Percentiles rank a stretch among this genome's conserved stretches.
These are phyloP conservation scores for Cryptosporidium sp. DNA, from an alignment of 169 alveolate genomes.

Conservation along the genomic window DNA sequence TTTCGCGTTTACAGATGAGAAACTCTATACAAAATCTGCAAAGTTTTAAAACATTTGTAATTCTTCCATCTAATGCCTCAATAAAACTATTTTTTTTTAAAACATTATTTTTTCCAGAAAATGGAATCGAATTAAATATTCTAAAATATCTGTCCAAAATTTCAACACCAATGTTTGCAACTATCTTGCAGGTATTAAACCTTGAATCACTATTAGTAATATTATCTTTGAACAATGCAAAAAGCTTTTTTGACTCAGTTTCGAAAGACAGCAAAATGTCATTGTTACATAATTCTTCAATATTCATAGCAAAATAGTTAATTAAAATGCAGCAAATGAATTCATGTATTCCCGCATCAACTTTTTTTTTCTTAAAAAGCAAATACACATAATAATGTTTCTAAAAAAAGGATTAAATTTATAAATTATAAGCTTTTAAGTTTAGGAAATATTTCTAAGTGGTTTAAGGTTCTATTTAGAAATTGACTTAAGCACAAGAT, in stretches of 20 bases:
- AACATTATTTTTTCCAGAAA: neutral
- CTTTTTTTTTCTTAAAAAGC: no score
- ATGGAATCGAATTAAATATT: slow-evolving; percentile 9
- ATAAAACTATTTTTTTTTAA: neutral
- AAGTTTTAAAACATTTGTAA: slow-evolving; percentile 27
- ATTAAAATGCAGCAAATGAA: neutral
- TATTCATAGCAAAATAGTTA: neutral
- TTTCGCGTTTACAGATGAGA: slow-evolving; percentile 24
- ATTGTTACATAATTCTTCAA: slow-evolving; percentile 3
- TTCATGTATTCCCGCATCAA: slow-evolving; percentile 3
- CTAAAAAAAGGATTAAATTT: neutral
- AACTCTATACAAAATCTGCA: slow-evolving; percentile 63
- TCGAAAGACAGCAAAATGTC: slow-evolving; percentile 5
- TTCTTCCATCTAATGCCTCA: slow-evolving; percentile 25
- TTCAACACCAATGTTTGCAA: slow-evolving; percentile 21
- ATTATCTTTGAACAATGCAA: neutral
- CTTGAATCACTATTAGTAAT: neutral
- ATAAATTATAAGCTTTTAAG: neutral
- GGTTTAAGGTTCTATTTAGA: neutral
- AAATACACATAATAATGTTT: neutral
- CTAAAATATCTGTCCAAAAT: slow-evolving; percentile 16
- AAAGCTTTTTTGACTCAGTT: slow-evolving; percentile 16
- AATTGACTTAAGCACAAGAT: neutral
- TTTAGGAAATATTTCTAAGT: neutral
- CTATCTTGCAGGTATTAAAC: neutral